Conservation (phyloP, 2,329 filamentous ascomycete species). For the Harringtonia lauricola region DNA sequence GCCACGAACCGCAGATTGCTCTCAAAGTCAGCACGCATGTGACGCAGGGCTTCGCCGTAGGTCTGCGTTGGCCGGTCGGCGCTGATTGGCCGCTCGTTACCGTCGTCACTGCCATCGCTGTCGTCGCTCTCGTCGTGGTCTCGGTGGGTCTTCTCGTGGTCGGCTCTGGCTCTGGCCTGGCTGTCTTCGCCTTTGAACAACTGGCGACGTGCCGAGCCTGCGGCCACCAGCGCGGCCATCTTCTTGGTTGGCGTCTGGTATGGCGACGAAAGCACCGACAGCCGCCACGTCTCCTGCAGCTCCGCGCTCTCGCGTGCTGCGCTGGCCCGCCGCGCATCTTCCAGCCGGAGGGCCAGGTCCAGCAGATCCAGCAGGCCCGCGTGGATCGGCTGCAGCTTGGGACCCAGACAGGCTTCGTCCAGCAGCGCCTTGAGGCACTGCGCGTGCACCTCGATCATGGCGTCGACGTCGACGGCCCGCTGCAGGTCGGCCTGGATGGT, state of each 20-base stretch:
- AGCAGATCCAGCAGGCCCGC: conserved; percentile 65
- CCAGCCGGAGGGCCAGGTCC: conserved; percentile 61
- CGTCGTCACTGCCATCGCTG: conserved; percentile 15
- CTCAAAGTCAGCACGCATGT: conserved; percentile 52
- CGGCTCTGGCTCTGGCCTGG: conserved; percentile 9
- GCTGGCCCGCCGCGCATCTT: conserved; percentile 41
- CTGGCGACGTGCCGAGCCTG: conserved; percentile 8
- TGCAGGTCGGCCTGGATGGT: conserved; percentile 47
- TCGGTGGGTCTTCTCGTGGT: conserved; percentile 8
- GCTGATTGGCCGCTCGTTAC: conserved; percentile 12
- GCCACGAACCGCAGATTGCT: conserved; percentile 58
- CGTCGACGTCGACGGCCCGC: conserved; percentile 62
- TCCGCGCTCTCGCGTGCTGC: conserved; percentile 24
- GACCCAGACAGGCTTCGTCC: conserved; percentile 58
- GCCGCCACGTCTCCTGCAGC: conserved; percentile 25
- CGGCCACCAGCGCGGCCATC: conserved; percentile 10
- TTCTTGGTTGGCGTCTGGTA: conserved; percentile 9
- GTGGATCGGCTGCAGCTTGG: conserved; percentile 58
- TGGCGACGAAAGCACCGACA: conserved; percentile 24
- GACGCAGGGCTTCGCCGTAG: conserved; percentile 41
- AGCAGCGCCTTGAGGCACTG: conserved; percentile 51
- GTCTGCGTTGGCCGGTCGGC: conserved; percentile 19
- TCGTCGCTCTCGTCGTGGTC: conserved; percentile 9
- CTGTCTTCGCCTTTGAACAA: conserved; percentile 6
- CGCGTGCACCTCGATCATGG: conserved; percentile 63